Evolutionary conservation across 805 yeast species (phyloP).

Genomic region (Vanderwaltozyma polyspora): DNA sequence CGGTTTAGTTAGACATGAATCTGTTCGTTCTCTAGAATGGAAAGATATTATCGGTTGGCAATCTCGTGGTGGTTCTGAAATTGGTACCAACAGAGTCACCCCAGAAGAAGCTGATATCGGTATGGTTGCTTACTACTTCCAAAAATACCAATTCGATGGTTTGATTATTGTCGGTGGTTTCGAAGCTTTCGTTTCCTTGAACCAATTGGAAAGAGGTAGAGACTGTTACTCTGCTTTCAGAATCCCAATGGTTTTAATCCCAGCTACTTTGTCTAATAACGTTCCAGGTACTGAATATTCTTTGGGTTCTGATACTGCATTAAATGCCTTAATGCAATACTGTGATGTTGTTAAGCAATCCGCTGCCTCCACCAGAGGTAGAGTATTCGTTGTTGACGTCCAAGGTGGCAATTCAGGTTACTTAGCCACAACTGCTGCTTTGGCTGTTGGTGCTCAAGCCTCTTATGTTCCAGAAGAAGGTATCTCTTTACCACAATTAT

Average conservation of each 20-base stretch:
- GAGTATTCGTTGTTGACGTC: slow-evolving; percentile 71
- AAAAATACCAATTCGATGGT: slow-evolving; percentile 58
- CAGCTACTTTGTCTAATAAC: slow-evolving; percentile 70
- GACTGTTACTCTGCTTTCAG: slow-evolving; percentile 55
- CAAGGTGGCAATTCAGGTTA: slow-evolving; percentile 81
- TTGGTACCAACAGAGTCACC: slow-evolving; percentile 65
- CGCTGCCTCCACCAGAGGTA: slow-evolving; percentile 65
- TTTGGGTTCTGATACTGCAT: slow-evolving; percentile 63
- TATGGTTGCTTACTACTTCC: slow-evolving; percentile 58
- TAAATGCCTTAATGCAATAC: slow-evolving; percentile 56
- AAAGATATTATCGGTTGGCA: slow-evolving; percentile 63
- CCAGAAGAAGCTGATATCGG: slow-evolving; percentile 60
- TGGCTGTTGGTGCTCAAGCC: slow-evolving; percentile 62
- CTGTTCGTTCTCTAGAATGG: slow-evolving; percentile 52
- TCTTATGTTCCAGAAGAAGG: slow-evolving; percentile 70
- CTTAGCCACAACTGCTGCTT: slow-evolving; percentile 55
- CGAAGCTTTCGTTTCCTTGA: slow-evolving; percentile 60
- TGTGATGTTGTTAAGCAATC: slow-evolving; percentile 73
- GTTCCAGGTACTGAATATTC: slow-evolving; percentile 79
- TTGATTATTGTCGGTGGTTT: slow-evolving; percentile 69
- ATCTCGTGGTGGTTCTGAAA: slow-evolving; percentile 63
- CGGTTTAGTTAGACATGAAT: slow-evolving; percentile 54
- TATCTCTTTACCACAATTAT: slow-evolving; percentile 45
- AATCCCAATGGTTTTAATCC: slow-evolving; percentile 66
- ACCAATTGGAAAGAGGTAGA: slow-evolving; percentile 52